These are phyloP conservation scores for Trichoderma erinaceum DNA, from an alignment of 495 filamentous ascomycete species.

Conservation along the genomic window DNA sequence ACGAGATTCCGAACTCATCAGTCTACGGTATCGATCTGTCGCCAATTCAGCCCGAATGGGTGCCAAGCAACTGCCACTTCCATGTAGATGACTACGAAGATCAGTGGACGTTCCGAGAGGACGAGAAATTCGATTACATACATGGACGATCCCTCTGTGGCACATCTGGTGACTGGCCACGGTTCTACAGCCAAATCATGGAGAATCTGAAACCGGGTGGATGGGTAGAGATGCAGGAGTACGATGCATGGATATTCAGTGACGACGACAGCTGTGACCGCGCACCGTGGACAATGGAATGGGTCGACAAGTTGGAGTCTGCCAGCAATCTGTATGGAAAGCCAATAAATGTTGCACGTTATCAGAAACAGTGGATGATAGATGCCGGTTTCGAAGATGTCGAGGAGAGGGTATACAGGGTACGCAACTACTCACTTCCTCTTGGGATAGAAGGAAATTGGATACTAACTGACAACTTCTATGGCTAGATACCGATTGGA, in stretches of 20 bases:
- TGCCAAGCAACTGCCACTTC: constrained; percentile 41
- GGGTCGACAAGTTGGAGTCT: constrained; percentile 15
- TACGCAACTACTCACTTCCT: constrained; percentile 18
- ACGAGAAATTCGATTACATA: constrained; percentile 38
- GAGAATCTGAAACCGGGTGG: constrained; percentile 38
- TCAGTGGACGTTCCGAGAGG: constrained; percentile 34
- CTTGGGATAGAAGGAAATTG: too few species aligned
- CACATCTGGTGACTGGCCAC: constrained; percentile 38
- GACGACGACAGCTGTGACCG: constrained; percentile 28
- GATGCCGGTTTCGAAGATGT: constrained; percentile 54
- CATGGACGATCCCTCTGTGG: constrained; percentile 38
- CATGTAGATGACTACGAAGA: constrained; percentile 44
- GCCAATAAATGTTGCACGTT: constrained; percentile 43
- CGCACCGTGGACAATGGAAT: constrained; percentile 7
- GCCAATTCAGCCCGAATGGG: constrained; percentile 39
- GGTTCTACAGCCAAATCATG: constrained; percentile 34
- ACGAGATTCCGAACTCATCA: constrained; percentile 25
- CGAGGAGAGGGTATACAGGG: constrained; percentile 41
- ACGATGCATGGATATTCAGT: constrained; percentile 25
- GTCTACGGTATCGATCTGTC: constrained; percentile 38
- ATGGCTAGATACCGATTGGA: constrained; percentile 10
- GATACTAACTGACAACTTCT: background rate
- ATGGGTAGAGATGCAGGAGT: constrained; percentile 44
- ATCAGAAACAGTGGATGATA: constrained; percentile 46
- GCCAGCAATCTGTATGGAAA: constrained; percentile 46